Evolutionary conservation across 164 flowering plant genomes (phyloP), one percentile per base, ranked within the genome.

Genomic region (Platanus orientalis): DNA sequence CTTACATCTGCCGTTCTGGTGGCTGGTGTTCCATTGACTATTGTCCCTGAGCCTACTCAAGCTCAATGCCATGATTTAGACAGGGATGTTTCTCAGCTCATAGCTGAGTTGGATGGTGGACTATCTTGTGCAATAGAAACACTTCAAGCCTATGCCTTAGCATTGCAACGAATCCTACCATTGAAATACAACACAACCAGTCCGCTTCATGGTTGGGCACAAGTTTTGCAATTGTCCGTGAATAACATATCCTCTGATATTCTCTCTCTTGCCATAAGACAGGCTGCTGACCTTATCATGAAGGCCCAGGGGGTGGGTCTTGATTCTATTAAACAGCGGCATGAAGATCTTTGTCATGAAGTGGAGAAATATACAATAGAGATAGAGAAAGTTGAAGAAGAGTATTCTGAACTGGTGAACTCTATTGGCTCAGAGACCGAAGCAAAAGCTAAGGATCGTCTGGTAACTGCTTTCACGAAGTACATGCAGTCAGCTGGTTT

Each of bases 41-140:
- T 90, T 50, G 97, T 94, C 68, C 98, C 98, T 52, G 98, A 94
- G 80, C 97, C 98, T 30, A 94, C 98, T 32, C 96, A 83, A 79
- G 96, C 74, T 56, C 97, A 89, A 47, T 94, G 97, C 77, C 78
- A 71, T 61, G 98, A 94, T 48, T 79, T 90, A 62, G 98, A 94
- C 73, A 80, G 82, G 74, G 98, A 94, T 59, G 81, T 87, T 78
- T 86, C 85, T 69, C 80, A 82, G 66, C 79, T 82, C 47, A 71
- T 85, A 42, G 64, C 77, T 58, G 95, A 87, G 54, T 70, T 90
- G 69, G 91, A 83, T 63, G 73, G 56, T 65, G 95, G 90, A 47
- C 77, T 87, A 29, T 77, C 94, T 67, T 72, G 83, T 73, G 88
- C 90, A 7, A 59, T 78, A 40, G 67, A 75, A 60, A 74, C 83